Conservation (phyloP, 768 basidiomycete species). For the Daedalea quercina region DNA sequence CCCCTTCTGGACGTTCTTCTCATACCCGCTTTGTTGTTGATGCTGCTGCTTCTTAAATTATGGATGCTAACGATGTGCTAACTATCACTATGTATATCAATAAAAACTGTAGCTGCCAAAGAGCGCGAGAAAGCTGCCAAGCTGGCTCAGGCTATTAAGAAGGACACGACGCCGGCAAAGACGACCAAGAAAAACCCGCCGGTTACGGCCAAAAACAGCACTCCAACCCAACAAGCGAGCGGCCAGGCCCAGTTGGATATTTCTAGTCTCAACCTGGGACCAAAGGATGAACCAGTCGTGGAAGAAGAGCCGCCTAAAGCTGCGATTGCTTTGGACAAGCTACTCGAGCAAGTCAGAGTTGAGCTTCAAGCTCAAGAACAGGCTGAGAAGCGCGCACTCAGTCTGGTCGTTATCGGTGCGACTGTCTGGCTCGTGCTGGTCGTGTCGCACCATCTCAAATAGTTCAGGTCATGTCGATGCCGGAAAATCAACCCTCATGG, state of each 20-base stretch:
- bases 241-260: constrained; percentile 69
- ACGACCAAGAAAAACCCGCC: constrained; percentile 30
- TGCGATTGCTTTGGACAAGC: constrained; percentile 67
- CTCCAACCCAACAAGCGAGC: constrained; percentile 30
- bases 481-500: constrained; percentile 98
- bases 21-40: constrained; percentile 24
- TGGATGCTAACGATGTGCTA: constrained; percentile 26
- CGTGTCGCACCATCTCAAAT: not conserved
- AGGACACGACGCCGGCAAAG: constrained; percentile 14
- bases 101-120: constrained; percentile 58
- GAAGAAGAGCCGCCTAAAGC: constrained; percentile 52
- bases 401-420: constrained; percentile 87
- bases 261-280: constrained; percentile 59
- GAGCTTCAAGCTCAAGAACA: constrained; percentile 40
- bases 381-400: constrained; percentile 62
- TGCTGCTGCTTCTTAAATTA: constrained; percentile 21
- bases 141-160: constrained; percentile 41
- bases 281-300: constrained; percentile 33
- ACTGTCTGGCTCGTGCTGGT: not conserved
- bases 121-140: constrained; percentile 75
- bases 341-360: constrained; percentile 72
- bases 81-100: constrained; percentile 19
- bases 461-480: constrained; percentile 92
- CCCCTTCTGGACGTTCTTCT: constrained; percentile 13
- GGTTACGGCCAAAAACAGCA: constrained; percentile 30